Evolutionary conservation across 2,329 filamentous ascomycete genomes (phyloP).

Genomic region (Cladosporium sp.): DNA sequence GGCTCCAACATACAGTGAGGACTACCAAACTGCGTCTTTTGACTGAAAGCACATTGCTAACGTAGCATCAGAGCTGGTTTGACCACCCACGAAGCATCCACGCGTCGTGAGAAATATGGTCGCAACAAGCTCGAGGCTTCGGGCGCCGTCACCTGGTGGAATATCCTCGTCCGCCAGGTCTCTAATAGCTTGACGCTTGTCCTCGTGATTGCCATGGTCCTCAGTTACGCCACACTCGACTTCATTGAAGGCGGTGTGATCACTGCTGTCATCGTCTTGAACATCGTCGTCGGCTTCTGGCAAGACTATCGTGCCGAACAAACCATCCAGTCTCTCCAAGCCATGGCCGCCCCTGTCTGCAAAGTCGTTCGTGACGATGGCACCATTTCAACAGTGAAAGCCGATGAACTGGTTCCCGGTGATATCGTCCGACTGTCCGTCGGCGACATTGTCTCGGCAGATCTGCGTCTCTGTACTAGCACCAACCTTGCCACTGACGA

Average conservation of each 20-base stretch:
- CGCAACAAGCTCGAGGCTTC: slow-evolving; percentile 25
- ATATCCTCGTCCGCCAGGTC: slow-evolving; percentile 31
- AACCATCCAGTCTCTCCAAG: slow-evolving; percentile 52
- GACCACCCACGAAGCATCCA: slow-evolving; percentile 17
- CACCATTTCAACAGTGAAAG: slow-evolving; percentile 45
- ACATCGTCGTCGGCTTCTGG: slow-evolving; percentile 54
- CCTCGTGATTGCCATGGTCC: slow-evolving; percentile 52
- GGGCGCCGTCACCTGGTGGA: slow-evolving; percentile 25
- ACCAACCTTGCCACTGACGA: slow-evolving; percentile 74
- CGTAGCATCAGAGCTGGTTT: slow-evolving; percentile 18
- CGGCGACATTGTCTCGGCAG: slow-evolving; percentile 65
- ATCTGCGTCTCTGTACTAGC: slow-evolving; percentile 53
- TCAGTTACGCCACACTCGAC: slow-evolving; percentile 52
- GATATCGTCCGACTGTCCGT: slow-evolving; percentile 58
- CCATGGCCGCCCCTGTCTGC: slow-evolving; percentile 51
- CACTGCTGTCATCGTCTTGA: slow-evolving; percentile 51
- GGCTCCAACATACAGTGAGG: slow-evolving; percentile 3
- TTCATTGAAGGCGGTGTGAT: slow-evolving; percentile 58
- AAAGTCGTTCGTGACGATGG: slow-evolving; percentile 50
- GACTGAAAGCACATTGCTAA: slow-evolving; percentile 3
- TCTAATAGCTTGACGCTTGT: slow-evolving; percentile 35
- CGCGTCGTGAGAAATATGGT: slow-evolving; percentile 23
- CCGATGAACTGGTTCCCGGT: slow-evolving; percentile 57
- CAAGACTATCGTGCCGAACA: slow-evolving; percentile 56
- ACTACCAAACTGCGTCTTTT: not conserved